Evolutionary conservation across 2,329 filamentous ascomycete species (phyloP), one percentile per base, ranked within the genome.

Genomic region (Bertia moriformis): DNA sequence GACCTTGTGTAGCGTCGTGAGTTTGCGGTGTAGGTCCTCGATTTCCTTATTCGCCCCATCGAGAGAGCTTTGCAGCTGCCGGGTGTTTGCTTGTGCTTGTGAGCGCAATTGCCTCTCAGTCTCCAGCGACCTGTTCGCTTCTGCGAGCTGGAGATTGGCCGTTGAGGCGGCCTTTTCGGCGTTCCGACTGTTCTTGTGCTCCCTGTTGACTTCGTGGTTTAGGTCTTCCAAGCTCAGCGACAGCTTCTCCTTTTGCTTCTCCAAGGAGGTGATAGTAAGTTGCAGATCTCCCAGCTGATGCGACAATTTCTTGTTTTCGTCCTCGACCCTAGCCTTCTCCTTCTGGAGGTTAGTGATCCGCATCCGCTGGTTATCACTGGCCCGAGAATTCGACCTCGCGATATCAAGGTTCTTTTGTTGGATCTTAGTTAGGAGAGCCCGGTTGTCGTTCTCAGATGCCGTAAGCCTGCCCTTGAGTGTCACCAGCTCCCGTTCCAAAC

Each of bases 361-460:
- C 2, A 78, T 71, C 27, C 88, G 78, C 37, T 87, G 84, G 20
- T 78, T 83, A 48, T 96, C 89, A 44, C 74, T 87, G 19, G 83
- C 89, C 42, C 81, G 80, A 4, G 88, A 93, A 43, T 76, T 85
- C 1, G 89, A 91, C 36, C 91, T 76, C 30, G 89, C 89, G 56
- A 98, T 93, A 53, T 98, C 89, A 4, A 98, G 71, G 19, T 93
- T 91, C 65, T 96, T 96, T 52, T 96, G 89, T 51, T 96, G 89
- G 14, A 98, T 70, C 59, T 96, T 96, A 63, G 95, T 96, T 46
- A 96, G 70, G n/a, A 98, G 66, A 4, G 87, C 81, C 39, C 86
- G 80, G 51, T 96, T 96, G 60, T 96, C 89, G 49, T 96, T 95
- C 56, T 98, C 89, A 0, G 89, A 96, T 18, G 89, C 91, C 4